These are phyloP conservation scores for Peronosclerospora sorghi DNA, from an alignment of 352 stramenopile genomes.

Conservation along the genomic window DNA sequence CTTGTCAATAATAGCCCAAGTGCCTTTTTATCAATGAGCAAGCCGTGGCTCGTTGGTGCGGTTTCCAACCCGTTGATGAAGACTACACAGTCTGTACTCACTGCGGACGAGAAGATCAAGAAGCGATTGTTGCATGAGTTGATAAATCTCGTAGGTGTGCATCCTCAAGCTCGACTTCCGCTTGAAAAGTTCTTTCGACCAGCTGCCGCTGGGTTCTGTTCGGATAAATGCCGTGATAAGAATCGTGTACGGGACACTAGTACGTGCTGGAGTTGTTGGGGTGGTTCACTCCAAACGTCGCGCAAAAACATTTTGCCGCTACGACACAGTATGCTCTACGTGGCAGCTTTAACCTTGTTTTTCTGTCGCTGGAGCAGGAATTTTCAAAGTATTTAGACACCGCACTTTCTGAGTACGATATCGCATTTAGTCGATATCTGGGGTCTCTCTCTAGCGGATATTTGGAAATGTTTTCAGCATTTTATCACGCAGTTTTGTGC, in stretches of 20 bases:
- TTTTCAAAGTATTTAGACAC: slow-evolving; percentile 46
- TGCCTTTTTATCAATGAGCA: too few species aligned
- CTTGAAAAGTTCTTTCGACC: slow-evolving; percentile 57
- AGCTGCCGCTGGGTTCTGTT: slow-evolving; percentile 36
- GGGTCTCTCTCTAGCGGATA: slow-evolving; percentile 49
- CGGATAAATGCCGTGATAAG: slow-evolving; percentile 49
- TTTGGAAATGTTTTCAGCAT: slow-evolving; percentile 24
- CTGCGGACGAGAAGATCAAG: slow-evolving; percentile 62
- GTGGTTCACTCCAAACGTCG: slow-evolving; percentile 58
- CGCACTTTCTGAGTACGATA: slow-evolving; percentile 46
- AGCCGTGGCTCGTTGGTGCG: slow-evolving; percentile 91
- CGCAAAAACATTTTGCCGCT: slow-evolving; percentile 36
- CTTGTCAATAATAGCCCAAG: too few species aligned
- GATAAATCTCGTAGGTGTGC: slow-evolving; percentile 54
- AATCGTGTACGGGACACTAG: slow-evolving; percentile 48
- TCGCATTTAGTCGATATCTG: slow-evolving; percentile 61
- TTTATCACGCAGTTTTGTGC: slow-evolving; percentile 38
- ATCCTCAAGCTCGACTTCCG: slow-evolving; percentile 40
- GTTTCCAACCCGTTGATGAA: slow-evolving; percentile 54
- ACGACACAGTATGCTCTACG: slow-evolving; percentile 57
- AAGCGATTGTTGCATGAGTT: slow-evolving; percentile 50
- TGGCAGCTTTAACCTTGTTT: slow-evolving; percentile 58
- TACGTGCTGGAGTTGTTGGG: slow-evolving; percentile 66
- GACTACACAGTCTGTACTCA: slow-evolving; percentile 35
- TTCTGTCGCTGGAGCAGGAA: slow-evolving; percentile 20